These are phyloP conservation scores for Metschnikowia borealis DNA, from an alignment of 805 yeast species.

Conservation along the genomic window DNA sequence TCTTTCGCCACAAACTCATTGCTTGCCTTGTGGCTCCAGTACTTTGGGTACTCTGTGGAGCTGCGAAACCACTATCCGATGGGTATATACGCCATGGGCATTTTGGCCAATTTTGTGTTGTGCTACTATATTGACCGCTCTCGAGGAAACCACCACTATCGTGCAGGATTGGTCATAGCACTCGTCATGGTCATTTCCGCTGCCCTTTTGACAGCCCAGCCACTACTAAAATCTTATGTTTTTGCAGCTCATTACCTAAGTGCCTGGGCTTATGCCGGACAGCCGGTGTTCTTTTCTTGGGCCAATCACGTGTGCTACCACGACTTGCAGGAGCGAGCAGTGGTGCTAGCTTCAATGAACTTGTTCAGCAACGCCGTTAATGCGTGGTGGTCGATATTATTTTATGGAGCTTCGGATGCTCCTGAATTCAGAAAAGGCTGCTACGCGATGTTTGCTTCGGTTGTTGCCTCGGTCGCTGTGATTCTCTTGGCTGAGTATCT, in stretches of 20 bases:
- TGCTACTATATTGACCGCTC: constrained; percentile 43
- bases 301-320: constrained; percentile 55
- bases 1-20: constrained; percentile 45
- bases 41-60: constrained; percentile 38
- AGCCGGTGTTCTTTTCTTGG: constrained; percentile 60
- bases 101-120: constrained; percentile 41
- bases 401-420: constrained; percentile 49
- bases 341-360: constrained; percentile 62
- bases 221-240: constrained; percentile 33
- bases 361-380: constrained; percentile 61
- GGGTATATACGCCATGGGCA: constrained; percentile 51
- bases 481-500: constrained; percentile 40
- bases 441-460: constrained; percentile 55
- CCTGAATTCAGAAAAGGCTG: constrained; percentile 52
- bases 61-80: constrained; percentile 51
- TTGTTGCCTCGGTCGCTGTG: constrained; percentile 38
- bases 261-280: constrained; percentile 56
- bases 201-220: constrained; percentile 42
- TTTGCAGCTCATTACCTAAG: constrained; percentile 55
- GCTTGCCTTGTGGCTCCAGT: constrained; percentile 45
- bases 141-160: constrained; percentile 38
- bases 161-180: constrained; percentile 45
- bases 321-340: constrained; percentile 61
- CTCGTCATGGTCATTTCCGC: constrained; percentile 42
- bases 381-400: constrained; percentile 60